Percentiles rank a stretch among this genome's conserved stretches.
Evolutionary conservation across 768 basidiomycete species (phyloP).

Genomic region (Pholiota microspora): DNA sequence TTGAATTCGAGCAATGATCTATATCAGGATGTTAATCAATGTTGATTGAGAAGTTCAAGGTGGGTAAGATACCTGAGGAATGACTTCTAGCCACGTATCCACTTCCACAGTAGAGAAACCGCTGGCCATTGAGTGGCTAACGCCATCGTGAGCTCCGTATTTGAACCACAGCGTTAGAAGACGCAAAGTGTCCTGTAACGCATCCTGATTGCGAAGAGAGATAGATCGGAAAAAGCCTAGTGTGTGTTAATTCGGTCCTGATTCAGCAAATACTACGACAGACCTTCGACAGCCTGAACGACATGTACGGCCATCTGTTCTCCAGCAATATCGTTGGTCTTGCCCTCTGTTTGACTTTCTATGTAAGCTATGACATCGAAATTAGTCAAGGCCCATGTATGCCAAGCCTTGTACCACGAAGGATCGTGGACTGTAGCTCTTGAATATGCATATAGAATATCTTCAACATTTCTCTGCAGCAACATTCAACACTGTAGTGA

Average conservation of each 20-base stretch:
- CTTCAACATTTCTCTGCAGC: conserved; percentile 68
- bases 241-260: background rate
- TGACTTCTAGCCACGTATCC: conserved; percentile 98
- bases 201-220: conserved; percentile 82
- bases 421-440: conserved; percentile 90
- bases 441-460: conserved; percentile 82
- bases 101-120: conserved; percentile 90
- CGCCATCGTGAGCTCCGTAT: conserved; percentile 86
- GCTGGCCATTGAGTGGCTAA: conserved; percentile 82
- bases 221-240: conserved; percentile 95
- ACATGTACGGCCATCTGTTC: conserved; percentile 76
- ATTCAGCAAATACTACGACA: conserved; percentile 8
- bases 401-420: conserved; percentile 99
- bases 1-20: conserved; percentile 99
- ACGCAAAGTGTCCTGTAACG: conserved; percentile 91
- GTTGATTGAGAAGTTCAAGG: background rate
- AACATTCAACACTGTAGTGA: background rate
- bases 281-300: conserved; percentile 91
- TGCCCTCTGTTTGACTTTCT: conserved; percentile 61
- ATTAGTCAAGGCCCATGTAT: conserved; percentile 96
- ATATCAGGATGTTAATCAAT: background rate
- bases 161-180: conserved; percentile 98
- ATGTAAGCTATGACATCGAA: conserved; percentile 88
- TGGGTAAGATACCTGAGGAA: conserved; percentile 81
- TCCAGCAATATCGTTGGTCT: conserved; percentile 55